Evolutionary conservation across 2,329 filamentous ascomycete genomes (phyloP), one percentile per base, ranked within the genome.

Genomic region (Cercospora sojina): DNA sequence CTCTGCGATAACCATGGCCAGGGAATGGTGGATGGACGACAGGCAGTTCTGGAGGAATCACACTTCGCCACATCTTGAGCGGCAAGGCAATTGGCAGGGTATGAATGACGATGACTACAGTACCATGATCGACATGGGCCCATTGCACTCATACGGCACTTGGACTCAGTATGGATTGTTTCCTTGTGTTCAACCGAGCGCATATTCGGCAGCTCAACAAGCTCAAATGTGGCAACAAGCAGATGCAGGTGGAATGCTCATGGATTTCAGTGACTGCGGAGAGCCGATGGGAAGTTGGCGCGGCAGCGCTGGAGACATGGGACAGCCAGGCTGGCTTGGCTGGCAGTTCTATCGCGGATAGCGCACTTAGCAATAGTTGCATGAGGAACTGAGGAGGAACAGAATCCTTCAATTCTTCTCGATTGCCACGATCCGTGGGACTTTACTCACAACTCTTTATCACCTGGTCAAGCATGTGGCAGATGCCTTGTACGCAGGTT

Each of bases 291-390:
- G 25, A 27, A 8, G 20, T 27, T 38, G 12, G 12, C 32, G 59
- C 4, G 43, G 41, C 5, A 25, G 27, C 20, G 27, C 43, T 13
- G 43, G 59, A 53, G 59, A 62, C 23, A 32, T 53, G 1, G 59
- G 59, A n/a, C 29, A n/a, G 16, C 29, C 20, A 32, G 31, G 35
- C n/a, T 62, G 59, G 59, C 41, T 62, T 38, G 58, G 58, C 9
- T 20, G 20, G 23, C 18, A 43, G 35, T 60, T 60, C 58, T 60
- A 60, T 3, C 0, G 5, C n/a, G 38, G 23, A 27, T 60, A 16
- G 47, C 7, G 38, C n/a, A 43, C 8, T 6, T 51, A 23, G 47
- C 18, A 9, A 51, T 51, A n/a, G 47, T 3, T n/a, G 47, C 5
- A 51, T 3, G 47, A 0, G 23, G 2, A 23, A 51, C 3, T 51